These are phyloP conservation scores for Babesia sp. DNA, from an alignment of 169 alveolate species.

Conservation along the genomic window DNA sequence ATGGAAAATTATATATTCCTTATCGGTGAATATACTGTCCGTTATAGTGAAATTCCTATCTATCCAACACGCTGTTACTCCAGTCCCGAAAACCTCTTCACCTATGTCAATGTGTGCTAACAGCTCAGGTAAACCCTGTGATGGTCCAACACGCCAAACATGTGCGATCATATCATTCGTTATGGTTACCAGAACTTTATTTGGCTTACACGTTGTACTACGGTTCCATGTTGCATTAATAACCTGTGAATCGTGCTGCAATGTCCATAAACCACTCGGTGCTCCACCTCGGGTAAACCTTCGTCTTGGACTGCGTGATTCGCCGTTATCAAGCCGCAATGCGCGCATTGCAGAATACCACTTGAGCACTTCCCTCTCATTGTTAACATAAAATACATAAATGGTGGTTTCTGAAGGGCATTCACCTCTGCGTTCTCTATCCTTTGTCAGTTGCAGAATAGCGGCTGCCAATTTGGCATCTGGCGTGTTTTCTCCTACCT, in stretches of 20 bases:
- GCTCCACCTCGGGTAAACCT: background rate
- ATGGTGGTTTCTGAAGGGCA: constrained; percentile 1
- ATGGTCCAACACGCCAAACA: constrained; percentile 49
- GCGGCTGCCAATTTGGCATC: background rate
- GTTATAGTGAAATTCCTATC: constrained; percentile 1
- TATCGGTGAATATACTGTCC: constrained; percentile 38
- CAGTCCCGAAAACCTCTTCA: constrained; percentile 5
- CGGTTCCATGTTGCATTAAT: constrained; percentile 50
- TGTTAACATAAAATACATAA: constrained; percentile 27
- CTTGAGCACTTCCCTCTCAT: constrained; percentile 21
- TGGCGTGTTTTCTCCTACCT: background rate
- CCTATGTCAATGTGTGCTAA: constrained; percentile 25
- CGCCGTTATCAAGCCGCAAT: background rate
- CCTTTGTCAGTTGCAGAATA: background rate
- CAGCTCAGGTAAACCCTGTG: background rate
- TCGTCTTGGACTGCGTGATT: background rate
- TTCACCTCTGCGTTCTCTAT: background rate
- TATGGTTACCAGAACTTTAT: constrained; percentile 50
- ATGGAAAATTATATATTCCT: constrained; percentile 49
- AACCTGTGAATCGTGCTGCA: constrained; percentile 39
- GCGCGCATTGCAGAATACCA: background rate
- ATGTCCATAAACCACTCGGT: constrained; percentile 30
- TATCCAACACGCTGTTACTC: constrained; percentile 32
- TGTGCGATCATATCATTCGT: constrained; percentile 46
- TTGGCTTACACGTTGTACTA: background rate